A percentile compares a stretch with the other conserved stretches of the same genome.
phyloP scores from a whole-genome alignment of 164 flowering plant species.

The Piper betle region DNA sequence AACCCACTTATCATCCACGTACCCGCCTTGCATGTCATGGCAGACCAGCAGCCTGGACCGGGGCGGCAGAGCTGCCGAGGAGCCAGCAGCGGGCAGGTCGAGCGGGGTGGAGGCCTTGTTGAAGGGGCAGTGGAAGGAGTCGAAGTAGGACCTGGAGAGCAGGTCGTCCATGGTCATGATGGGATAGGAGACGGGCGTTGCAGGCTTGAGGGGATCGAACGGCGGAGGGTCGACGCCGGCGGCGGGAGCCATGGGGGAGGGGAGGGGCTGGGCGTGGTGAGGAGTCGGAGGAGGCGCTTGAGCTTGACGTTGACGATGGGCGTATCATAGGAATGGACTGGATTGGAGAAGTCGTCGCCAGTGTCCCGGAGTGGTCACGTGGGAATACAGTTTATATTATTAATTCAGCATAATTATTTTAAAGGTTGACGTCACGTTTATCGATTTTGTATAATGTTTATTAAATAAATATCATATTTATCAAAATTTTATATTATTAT shows the following conservation, averaged over 20 bases:
- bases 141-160: constrained; percentile 52
- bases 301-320: too few relatives aligned
- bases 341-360: too few relatives aligned
- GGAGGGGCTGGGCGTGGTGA: not conserved
- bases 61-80: constrained; percentile 17
- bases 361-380: too few relatives aligned
- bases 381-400: too few relatives aligned
- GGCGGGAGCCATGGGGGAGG: not conserved
- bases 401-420: too few relatives aligned
- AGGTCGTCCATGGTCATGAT: constrained; percentile 56
- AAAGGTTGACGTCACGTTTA: too few relatives aligned
- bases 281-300: not conserved
- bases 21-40: constrained; percentile 87
- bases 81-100: constrained; percentile 9
- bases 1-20: constrained; percentile 67
- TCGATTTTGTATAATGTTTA: too few relatives aligned
- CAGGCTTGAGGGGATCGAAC: constrained; percentile 49
- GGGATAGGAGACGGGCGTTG: constrained; percentile 65
- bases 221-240: constrained; percentile 12
- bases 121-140: constrained; percentile 78
- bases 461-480: too few relatives aligned
- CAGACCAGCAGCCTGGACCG: constrained; percentile 66
- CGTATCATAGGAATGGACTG: too few relatives aligned
- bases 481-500: too few relatives aligned
- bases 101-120: constrained; percentile 41